A percentile compares a stretch with the other conserved stretches of the same genome.
phyloP scores from a whole-genome alignment of 192 early-diverging fungal species.

The Linnemannia elongata region DNA sequence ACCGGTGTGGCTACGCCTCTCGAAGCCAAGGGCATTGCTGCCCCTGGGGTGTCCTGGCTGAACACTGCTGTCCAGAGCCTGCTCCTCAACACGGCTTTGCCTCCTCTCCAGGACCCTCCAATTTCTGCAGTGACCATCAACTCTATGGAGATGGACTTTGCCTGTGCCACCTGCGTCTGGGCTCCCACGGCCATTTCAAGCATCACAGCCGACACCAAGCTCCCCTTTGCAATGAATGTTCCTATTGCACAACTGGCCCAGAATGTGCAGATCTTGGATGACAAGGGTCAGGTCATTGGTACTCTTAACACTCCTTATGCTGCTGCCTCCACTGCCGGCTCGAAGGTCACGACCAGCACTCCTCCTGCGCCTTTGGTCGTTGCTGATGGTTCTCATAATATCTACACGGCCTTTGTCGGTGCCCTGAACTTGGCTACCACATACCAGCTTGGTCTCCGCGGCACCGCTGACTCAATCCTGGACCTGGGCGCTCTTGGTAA shows the following conservation, averaged over 20 bases:
- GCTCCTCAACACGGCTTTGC: constrained; percentile 11
- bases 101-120: constrained; percentile 18
- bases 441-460: constrained; percentile 59
- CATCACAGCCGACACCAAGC: constrained; percentile 60
- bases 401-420: constrained; percentile 61
- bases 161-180: constrained; percentile 42
- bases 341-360: constrained; percentile 49
- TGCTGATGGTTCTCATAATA: constrained; percentile 42
- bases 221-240: constrained; percentile 68
- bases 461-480: constrained; percentile 60
- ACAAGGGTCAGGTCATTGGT: constrained; percentile 20
- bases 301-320: constrained; percentile 17
- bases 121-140: constrained; percentile 63
- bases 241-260: constrained; percentile 62
- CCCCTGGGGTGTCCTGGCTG: constrained; percentile 51
- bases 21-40: constrained; percentile 16
- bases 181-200: constrained; percentile 55
- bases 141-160: constrained; percentile 63
- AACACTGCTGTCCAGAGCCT: constrained; percentile 37
- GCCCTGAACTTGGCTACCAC: constrained; percentile 49
- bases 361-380: constrained; percentile 33
- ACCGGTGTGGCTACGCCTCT: constrained; percentile 20
- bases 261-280: constrained; percentile 56
- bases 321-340: constrained; percentile 48
- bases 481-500: constrained; percentile 49